These are phyloP conservation scores for Rhizomucor pusillus DNA, from an alignment of 371 early-diverging fungal genomes.

Conservation along the genomic window DNA sequence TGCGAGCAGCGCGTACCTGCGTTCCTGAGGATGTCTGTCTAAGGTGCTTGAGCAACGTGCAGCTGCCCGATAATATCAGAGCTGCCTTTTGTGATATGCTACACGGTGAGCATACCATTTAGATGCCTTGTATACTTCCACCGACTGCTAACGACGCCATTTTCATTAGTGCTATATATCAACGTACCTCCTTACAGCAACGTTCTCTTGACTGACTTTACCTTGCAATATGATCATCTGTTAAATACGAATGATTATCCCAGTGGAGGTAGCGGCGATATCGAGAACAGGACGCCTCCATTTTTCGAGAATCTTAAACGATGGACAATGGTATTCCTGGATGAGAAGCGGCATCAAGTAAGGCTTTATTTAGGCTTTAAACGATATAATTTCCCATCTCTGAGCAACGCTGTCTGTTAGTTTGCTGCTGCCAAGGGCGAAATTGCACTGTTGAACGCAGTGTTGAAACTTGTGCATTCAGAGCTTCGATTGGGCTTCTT, in stretches of 20 bases:
- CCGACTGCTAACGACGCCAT: neutral
- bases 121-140: neutral
- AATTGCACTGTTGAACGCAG: constrained; percentile 28
- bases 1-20: constrained; percentile 14
- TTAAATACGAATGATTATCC: constrained; percentile 23
- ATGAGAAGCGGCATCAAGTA: constrained; percentile 24
- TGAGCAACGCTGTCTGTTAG: constrained; percentile 5
- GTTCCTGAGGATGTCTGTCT: constrained; percentile 39
- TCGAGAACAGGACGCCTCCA: constrained; percentile 18
- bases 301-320: constrained; percentile 27
- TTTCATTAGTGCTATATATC: constrained; percentile 19
- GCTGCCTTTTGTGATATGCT: constrained; percentile 43
- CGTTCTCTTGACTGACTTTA: constrained; percentile 30
- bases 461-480: constrained; percentile 29
- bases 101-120: constrained; percentile 33
- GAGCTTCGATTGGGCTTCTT: constrained; percentile 41
- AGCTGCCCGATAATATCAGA: constrained; percentile 33
- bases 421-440: constrained; percentile 22
- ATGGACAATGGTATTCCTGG: constrained; percentile 29
- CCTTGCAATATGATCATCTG: constrained; percentile 22
- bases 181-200: constrained; percentile 20
- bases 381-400: neutral
- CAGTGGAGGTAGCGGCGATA: constrained; percentile 13
- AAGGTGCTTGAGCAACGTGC: constrained; percentile 30
- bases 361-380: neutral